Base-by-base conservation (phyloP, 2,329 filamentous ascomycete genomes). In the Fusarium citri region DNA sequence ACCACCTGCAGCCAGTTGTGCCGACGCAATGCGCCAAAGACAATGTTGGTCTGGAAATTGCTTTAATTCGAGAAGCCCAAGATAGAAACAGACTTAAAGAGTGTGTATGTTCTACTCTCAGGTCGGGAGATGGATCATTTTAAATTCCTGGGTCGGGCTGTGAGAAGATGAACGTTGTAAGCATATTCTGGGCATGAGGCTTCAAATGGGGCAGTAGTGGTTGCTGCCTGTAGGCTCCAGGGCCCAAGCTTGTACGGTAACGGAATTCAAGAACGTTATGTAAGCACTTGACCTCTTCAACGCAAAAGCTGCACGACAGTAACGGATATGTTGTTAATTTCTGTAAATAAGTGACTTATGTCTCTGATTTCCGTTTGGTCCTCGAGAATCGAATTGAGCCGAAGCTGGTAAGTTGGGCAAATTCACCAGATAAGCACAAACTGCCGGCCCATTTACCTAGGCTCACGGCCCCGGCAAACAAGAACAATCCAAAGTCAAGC, bases 211-310 rank as follows among this genome's bases (percentile, higher is more conserved):
- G 53, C 40, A 42, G 34, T 28, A 43, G 67, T 34, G 60, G 58
- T 62, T 70, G 67, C 63, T 70, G 67, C 67, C 67, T 70, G 50
- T 57, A 64, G 58, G 59, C 58, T 64, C 40, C 49, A 64, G 54
- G 67, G 67, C 40, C 67, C 55, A 56, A 64, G 67, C 67, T 68
- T 22, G 26, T 34, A 18, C 16, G 46, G 28, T 6, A 23, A 15
- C 18, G 34, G 34, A n/a, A 12, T 53, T 25, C 34, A 53, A 41
- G 7, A 42, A 8, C 41, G 14, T 65, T 65, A 51, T 34, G 46
- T 64, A 49, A 65, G 60, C 61, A 59, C 8, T 22, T 30, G 20
- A 15, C 14, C 8, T 49, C 16, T 40, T 48, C 18, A 16, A 22
- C 41, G 6, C 20, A 16, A 28, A 53, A 53, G 18, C 20, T 12